Evolutionary conservation across 805 yeast species (phyloP), one percentile per base, ranked within the genome.

Genomic region (Nakazawaea laoshanensis): DNA sequence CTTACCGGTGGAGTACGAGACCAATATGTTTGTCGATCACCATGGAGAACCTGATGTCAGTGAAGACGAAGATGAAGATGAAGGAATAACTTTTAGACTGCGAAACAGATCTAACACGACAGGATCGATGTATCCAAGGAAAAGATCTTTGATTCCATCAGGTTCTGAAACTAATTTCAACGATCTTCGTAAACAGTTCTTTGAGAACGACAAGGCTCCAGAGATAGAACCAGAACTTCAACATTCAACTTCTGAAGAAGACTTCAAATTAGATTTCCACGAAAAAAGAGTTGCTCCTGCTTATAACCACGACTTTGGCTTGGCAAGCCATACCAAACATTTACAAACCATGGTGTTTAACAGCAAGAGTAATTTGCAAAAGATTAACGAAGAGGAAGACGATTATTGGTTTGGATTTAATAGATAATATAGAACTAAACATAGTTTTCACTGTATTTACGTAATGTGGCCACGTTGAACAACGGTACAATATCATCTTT

Each of bases 391-490:
- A 19, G 39, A 36, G 15, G 37, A 29, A 4, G 35, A 31, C 12
- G 32, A 31, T 23, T 30, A 35, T 15, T 36, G 39, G 39, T 31
- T 36, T 28, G 39, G 35, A 11, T 36, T 36, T 27, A 36, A 36
- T 24, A 36, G 27, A 29, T 34, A 24, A 18, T 27, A 30, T 5
- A 33, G 24, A 24, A 11, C 13, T 29, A 34, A 10, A 21, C 19
- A 16, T 34, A 34, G 14, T 24, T 34, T 44, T 77, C 83, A 49
- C 81, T 70, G 55, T 83, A 65, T 53, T 77, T 77, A 48, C 82
- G 69, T 41, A 77, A 56, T 27, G 68, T 61, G 36, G 63, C 63
- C 22, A 68, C 59, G 24, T 65, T 62, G 48, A 73, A 74, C 39
- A 77, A 62, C 11, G 82, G 80, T 42, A 70, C 58, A 27, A 65